phyloP scores from a whole-genome alignment of 169 alveolate species.

The Cryptosporidium felis region DNA sequence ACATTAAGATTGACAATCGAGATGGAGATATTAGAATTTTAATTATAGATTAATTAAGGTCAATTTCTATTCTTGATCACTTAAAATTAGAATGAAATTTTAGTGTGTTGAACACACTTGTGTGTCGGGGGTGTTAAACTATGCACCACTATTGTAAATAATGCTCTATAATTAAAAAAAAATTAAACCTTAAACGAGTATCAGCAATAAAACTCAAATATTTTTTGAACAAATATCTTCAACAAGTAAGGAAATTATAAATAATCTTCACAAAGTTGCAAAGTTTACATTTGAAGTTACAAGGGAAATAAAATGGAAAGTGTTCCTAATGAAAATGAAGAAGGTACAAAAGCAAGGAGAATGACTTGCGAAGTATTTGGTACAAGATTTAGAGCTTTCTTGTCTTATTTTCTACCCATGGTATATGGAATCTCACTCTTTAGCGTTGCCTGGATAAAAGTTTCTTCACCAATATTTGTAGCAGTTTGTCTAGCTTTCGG shows the following conservation, averaged over 20 bases:
- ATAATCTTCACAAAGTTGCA: background rate
- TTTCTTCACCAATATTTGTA: slow-evolving; percentile 63
- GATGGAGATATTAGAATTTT: background rate
- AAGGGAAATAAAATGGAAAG: background rate
- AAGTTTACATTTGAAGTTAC: background rate
- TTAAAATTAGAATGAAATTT: background rate
- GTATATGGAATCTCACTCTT: slow-evolving; percentile 54
- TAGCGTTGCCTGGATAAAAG: slow-evolving; percentile 69
- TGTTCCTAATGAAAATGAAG: background rate
- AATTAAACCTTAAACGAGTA: no score
- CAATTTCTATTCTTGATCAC: background rate
- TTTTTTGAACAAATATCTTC: no score
- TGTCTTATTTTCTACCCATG: slow-evolving; percentile 65
- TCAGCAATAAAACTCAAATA: no score
- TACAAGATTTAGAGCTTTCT: slow-evolving; percentile 65
- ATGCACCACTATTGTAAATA: background rate
- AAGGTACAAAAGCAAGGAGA: background rate
- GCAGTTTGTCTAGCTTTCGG: slow-evolving; percentile 68
- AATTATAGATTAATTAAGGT: background rate
- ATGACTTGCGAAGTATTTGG: slow-evolving; percentile 22
- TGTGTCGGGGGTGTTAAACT: slow-evolving; percentile 20
- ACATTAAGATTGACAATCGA: background rate
- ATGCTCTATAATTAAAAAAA: background rate
- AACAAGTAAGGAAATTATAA: background rate
- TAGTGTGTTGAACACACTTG: slow-evolving; percentile 10